Conservation (phyloP, 345 rosid genomes). For the Populus ilicifolia region DNA sequence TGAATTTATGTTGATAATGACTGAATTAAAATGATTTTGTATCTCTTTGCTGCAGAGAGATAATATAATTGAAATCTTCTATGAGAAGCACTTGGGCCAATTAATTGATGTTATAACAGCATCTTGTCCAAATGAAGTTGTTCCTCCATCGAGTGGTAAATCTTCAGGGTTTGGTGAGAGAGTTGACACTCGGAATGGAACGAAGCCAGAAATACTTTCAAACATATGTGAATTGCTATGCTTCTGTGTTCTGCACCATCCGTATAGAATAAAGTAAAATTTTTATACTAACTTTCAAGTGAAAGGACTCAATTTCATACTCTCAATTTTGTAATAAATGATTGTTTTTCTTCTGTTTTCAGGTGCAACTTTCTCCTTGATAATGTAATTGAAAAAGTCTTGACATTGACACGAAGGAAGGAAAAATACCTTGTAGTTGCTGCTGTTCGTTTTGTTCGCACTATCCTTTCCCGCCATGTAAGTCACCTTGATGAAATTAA, state of each 20-base stretch:
- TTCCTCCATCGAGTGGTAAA: conserved; percentile 37
- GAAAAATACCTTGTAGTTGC: conserved; percentile 94
- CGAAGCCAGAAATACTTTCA: conserved; percentile 82
- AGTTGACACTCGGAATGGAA: conserved; percentile 39
- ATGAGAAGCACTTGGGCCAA: conserved; percentile 85
- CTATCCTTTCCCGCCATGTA: conserved; percentile 76
- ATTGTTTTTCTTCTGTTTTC: conserved; percentile 32
- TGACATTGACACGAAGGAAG: conserved; percentile 72
- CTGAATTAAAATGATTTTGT: not conserved
- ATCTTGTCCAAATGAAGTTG: conserved; percentile 55
- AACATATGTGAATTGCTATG: conserved; percentile 92
- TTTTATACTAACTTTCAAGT: conserved; percentile 11
- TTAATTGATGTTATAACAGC: conserved; percentile 79
- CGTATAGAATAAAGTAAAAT: conserved; percentile 82
- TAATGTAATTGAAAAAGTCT: conserved; percentile 73
- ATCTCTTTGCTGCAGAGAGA: conserved; percentile 66
- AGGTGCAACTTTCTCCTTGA: conserved; percentile 89
- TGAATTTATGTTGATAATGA: not conserved
- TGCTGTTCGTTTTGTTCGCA: conserved; percentile 89
- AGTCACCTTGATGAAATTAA: conserved; percentile 28
- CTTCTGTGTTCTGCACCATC: conserved; percentile 92
- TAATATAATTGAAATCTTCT: conserved; percentile 76
- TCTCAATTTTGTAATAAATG: conserved; percentile 5
- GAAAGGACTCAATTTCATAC: conserved; percentile 12
- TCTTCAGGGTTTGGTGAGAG: conserved; percentile 41